phyloP scores from a whole-genome alignment of 2,329 filamentous ascomycete genomes.

The Aspergillus thermomutatus region DNA sequence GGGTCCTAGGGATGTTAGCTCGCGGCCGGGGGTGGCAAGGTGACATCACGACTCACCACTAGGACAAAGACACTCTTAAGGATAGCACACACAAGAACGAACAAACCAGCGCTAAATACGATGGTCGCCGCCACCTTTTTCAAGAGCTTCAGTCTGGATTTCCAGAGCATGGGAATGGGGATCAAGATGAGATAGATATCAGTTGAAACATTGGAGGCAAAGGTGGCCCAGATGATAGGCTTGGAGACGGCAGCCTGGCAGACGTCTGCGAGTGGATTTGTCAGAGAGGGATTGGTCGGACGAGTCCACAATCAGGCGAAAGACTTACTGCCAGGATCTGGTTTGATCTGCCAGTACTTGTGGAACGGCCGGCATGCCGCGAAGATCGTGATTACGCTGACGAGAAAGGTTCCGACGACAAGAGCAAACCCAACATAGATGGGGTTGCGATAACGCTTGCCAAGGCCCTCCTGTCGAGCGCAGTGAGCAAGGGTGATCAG shows the following conservation, averaged over 20 bases:
- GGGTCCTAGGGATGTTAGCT: slow-evolving; percentile 20
- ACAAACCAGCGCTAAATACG: slow-evolving; percentile 52
- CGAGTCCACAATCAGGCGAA: background rate
- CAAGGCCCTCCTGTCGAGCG: slow-evolving; percentile 20
- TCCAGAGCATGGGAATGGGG: slow-evolving; percentile 54
- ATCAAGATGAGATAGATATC: slow-evolving; percentile 58
- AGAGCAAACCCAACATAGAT: slow-evolving; percentile 50
- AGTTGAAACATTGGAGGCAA: slow-evolving; percentile 51
- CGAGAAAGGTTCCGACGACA: slow-evolving; percentile 45
- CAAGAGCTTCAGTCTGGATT: slow-evolving; percentile 43
- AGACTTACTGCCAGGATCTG: slow-evolving; percentile 52
- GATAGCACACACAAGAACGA: slow-evolving; percentile 51
- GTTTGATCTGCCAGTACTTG: slow-evolving; percentile 56
- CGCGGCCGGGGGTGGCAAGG: background rate
- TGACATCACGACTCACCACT: slow-evolving; percentile 22
- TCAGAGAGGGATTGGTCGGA: slow-evolving; percentile 2
- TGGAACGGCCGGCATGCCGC: slow-evolving; percentile 50
- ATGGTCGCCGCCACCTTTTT: slow-evolving; percentile 51
- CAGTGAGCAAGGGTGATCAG: background rate
- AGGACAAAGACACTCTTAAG: slow-evolving; percentile 51
- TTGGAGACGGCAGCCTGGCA: slow-evolving; percentile 50
- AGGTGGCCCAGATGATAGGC: slow-evolving; percentile 47
- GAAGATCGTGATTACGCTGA: slow-evolving; percentile 47
- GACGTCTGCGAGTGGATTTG: slow-evolving; percentile 26
- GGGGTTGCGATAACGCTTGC: slow-evolving; percentile 28